Base-by-base conservation (phyloP, 495 filamentous ascomycete genomes). In the Barbatosphaeria neglecta region DNA sequence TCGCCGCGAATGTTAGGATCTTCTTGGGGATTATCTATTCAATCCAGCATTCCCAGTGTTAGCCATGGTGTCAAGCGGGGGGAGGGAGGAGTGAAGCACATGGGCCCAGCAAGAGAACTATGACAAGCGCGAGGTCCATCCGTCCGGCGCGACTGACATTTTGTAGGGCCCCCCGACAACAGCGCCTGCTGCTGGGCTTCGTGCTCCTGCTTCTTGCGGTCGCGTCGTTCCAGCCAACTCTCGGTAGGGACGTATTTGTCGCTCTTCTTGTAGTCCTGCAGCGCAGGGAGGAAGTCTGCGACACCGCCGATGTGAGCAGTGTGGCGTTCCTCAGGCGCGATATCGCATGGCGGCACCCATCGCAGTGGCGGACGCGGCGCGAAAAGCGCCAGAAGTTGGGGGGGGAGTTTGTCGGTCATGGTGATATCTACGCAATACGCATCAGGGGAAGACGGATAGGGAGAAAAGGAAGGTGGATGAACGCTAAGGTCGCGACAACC, bases 401-500 rank as follows among this genome's bases (percentile, higher is more conserved):
- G 86, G 42, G 90, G 90, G 7, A 98, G 83, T 65, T 90, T 88
- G 73, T 95, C 90, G 7, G 90, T 97, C 90, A 96, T 97, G 27
- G 42, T 74, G 47, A 25, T 47, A 41, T 41, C 27, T 10, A 13
- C 22, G 11, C 22, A 5, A 16, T 37, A 6, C 33, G 6, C n/a
- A n/a, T n/a, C n/a, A n/a, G n/a, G n/a, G 15, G 13, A 16, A 37
- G 33, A 37, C 33, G 4, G 33, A 6, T 37, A 16, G 33, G 28
- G 28, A 7, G n/a, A n/a, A n/a, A n/a, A n/a, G n/a, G n/a, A n/a
- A n/a, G n/a, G n/a, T n/a, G n/a, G n/a, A n/a, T n/a, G n/a, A n/a
- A n/a, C n/a, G n/a, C n/a, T n/a, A n/a, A n/a, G n/a, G n/a, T n/a
- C n/a, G n/a, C n/a, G n/a, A n/a, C n/a, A n/a, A n/a, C n/a, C n/a